These are phyloP conservation scores for Diddensiella transvaalensis DNA, from an alignment of 805 yeast species.

Conservation along the genomic window DNA sequence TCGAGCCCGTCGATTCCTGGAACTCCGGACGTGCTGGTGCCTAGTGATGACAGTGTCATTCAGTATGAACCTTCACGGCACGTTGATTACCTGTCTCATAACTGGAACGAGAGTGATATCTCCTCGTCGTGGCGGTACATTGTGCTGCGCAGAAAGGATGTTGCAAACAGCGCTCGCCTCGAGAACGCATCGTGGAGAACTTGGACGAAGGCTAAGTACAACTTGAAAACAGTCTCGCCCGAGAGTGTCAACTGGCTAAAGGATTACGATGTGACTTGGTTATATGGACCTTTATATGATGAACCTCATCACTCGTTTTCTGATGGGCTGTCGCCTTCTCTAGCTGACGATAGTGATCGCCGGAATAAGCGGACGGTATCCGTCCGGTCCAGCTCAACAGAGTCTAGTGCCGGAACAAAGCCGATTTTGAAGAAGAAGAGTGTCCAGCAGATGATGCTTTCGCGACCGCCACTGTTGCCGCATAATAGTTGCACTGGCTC, in stretches of 20 bases:
- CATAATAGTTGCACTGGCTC: slow-evolving; percentile 15
- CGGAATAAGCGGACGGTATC: not conserved
- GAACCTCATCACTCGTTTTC: slow-evolving; percentile 32
- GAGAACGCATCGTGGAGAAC: slow-evolving; percentile 93
- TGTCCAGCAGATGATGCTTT: slow-evolving; percentile 72
- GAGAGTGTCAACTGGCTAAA: slow-evolving; percentile 93
- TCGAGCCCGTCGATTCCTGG: slow-evolving; percentile 22
- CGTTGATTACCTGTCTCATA: slow-evolving; percentile 91
- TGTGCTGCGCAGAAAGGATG: slow-evolving; percentile 73
- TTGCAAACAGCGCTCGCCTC: slow-evolving; percentile 74
- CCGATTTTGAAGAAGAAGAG: slow-evolving; percentile 88
- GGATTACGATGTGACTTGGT: slow-evolving; percentile 96
- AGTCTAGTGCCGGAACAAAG: slow-evolving; percentile 42
- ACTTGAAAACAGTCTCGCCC: slow-evolving; percentile 76
- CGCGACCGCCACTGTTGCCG: slow-evolving; percentile 19
- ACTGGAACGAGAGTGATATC: slow-evolving; percentile 93
- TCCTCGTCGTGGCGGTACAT: slow-evolving; percentile 95
- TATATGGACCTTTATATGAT: slow-evolving; percentile 81
- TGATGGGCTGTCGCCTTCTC: slow-evolving; percentile 2
- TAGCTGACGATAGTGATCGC: slow-evolving; percentile 2
- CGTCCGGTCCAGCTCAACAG: slow-evolving; percentile 11
- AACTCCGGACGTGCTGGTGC: slow-evolving; percentile 22
- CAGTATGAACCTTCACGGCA: slow-evolving; percentile 79
- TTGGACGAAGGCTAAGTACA: slow-evolving; percentile 78
- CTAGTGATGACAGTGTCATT: slow-evolving; percentile 71